These are phyloP conservation scores for Mucor saturninus DNA, from an alignment of 371 early-diverging fungal species.

Conservation along the genomic window DNA sequence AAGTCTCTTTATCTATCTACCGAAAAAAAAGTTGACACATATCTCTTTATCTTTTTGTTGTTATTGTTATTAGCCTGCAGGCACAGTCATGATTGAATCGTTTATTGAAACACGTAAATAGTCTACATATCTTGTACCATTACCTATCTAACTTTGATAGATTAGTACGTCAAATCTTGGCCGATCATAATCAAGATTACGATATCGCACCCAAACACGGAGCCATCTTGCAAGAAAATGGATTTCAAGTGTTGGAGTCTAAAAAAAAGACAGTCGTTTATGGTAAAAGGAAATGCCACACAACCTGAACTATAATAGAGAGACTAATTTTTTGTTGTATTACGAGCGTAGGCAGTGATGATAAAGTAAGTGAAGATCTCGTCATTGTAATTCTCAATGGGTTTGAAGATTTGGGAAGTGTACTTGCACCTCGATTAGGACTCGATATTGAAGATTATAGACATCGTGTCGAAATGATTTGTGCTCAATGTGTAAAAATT, in stretches of 20 bases:
- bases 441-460: constrained; percentile 40
- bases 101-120: constrained; percentile 43
- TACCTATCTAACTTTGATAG: neutral
- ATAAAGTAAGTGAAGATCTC: constrained; percentile 36
- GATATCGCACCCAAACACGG: constrained; percentile 34
- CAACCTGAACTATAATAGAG: neutral
- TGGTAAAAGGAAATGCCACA: constrained; percentile 20
- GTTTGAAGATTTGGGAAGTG: neutral
- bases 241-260: constrained; percentile 32
- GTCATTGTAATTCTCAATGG: constrained; percentile 24
- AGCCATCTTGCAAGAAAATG: constrained; percentile 21
- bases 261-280: constrained; percentile 33
- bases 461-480: constrained; percentile 46
- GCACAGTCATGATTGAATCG: constrained; percentile 45
- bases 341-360: constrained; percentile 14
- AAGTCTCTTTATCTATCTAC: constrained; percentile 14
- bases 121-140: neutral
- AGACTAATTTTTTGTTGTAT: neutral
- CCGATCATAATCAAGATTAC: constrained; percentile 18
- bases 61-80: constrained; percentile 24
- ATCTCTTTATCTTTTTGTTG: neutral
- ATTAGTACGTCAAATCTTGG: neutral
- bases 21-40: too few species aligned
- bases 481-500: constrained; percentile 44
- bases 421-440: constrained; percentile 35